Evolutionary conservation across 306 rosid genomes (phyloP).

Genomic region (Dalbergia cultrata): DNA sequence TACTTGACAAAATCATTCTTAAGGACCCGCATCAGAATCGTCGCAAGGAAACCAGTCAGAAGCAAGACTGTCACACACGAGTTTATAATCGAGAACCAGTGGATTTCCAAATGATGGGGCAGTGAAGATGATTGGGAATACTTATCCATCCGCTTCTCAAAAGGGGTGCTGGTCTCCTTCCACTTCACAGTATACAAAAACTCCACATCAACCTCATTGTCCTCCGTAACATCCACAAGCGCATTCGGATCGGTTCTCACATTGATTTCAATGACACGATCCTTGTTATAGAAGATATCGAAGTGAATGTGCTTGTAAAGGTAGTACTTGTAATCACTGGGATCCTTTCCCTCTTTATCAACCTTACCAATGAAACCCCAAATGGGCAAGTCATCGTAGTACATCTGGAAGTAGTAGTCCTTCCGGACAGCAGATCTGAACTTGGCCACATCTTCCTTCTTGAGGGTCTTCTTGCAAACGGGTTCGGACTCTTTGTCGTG

Average conservation of each 20-base stretch:
- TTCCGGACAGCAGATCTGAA: slow-evolving; percentile 74
- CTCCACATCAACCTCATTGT: slow-evolving; percentile 67
- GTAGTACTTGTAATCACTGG: slow-evolving; percentile 75
- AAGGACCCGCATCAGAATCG: slow-evolving; percentile 86
- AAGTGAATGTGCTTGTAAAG: slow-evolving; percentile 87
- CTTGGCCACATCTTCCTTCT: slow-evolving; percentile 66
- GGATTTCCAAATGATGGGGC: slow-evolving; percentile 90
- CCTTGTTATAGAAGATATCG: slow-evolving; percentile 73
- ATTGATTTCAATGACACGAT: slow-evolving; percentile 79
- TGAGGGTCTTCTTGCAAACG: slow-evolving; percentile 63
- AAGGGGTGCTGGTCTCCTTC: slow-evolving; percentile 79
- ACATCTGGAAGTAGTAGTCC: slow-evolving; percentile 91
- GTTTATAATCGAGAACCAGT: slow-evolving; percentile 91
- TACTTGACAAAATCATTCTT: slow-evolving; percentile 96
- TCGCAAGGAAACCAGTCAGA: slow-evolving; percentile 85
- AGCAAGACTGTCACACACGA: slow-evolving; percentile 91
- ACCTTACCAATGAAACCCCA: slow-evolving; percentile 91
- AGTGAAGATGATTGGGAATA: slow-evolving; percentile 73
- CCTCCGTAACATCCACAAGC: slow-evolving; percentile 77
- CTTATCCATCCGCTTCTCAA: slow-evolving; percentile 89
- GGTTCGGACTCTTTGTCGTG: slow-evolving; percentile 62
- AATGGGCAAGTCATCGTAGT: slow-evolving; percentile 89
- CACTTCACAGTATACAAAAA: slow-evolving; percentile 79
- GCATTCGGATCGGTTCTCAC: slow-evolving; percentile 69
- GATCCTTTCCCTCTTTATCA: slow-evolving; percentile 76